A percentile compares a stretch with the other conserved stretches of the same genome.
Conservation (phyloP, 1,139 yeast species). For the Candida frijolesensis region DNA sequence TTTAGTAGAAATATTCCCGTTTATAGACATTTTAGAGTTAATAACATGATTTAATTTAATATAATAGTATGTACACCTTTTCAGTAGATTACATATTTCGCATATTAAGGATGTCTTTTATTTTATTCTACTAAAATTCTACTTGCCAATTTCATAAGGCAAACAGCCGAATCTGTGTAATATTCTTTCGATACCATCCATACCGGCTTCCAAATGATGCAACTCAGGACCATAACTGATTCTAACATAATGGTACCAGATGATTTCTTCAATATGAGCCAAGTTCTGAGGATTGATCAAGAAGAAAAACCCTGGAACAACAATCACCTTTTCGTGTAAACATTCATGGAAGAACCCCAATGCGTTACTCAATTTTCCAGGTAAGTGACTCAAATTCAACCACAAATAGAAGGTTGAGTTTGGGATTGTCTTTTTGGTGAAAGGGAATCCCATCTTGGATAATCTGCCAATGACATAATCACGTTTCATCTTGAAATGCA, state of each 20-base stretch:
- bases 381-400: constrained; percentile 61
- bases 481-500: constrained; percentile 62
- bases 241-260: constrained; percentile 65
- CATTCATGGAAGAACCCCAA: constrained; percentile 72
- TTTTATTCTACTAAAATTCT: neutral
- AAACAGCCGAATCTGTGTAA: constrained; percentile 48
- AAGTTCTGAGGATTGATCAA: constrained; percentile 67
- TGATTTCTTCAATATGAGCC: constrained; percentile 61
- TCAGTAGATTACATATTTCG: neutral
- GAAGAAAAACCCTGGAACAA: constrained; percentile 70
- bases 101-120: neutral
- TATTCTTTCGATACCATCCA: constrained; percentile 68
- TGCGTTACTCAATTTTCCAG: constrained; percentile 62
- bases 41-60: neutral
- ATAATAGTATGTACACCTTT: neutral
- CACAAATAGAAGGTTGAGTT: constrained; percentile 67
- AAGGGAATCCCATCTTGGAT: constrained; percentile 57
- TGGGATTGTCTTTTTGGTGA: constrained; percentile 50
- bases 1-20: neutral
- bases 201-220: constrained; percentile 54
- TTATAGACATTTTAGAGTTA: neutral
- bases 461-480: constrained; percentile 59
- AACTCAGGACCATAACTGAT: constrained; percentile 68
- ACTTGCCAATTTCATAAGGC: constrained; percentile 15
- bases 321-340: constrained; percentile 62